Evolutionary conservation across 2,329 filamentous ascomycete species (phyloP), one percentile per base, ranked within the genome.

Genomic region (Botryotinia narcissicola): DNA sequence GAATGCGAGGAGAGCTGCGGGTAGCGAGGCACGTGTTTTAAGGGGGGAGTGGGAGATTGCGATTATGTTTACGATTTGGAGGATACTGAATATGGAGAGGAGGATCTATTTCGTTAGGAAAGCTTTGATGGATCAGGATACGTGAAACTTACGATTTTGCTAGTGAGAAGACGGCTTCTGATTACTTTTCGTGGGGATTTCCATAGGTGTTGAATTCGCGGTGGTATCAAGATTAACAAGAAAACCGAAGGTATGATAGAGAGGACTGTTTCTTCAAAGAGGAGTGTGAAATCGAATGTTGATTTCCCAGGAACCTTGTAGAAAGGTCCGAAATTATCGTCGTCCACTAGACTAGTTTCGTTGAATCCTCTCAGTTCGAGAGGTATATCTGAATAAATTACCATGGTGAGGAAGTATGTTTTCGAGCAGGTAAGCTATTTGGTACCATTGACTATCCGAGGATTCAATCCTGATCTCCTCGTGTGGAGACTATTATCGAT

Each of bases 221-320:
- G 12, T n/a, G 75, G 76, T 35, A 74, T 71, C 20, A 74, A 59
- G 29, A 78, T 54, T 48, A 80, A 57, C 18, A 80, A 71, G 8
- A 79, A 42, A 71, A 75, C 69, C 8, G 77, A 77, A 12, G 78
- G 78, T 42, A 63, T 48, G n/a, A 80, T 79, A 29, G 78, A 77
- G 25, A 80, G 63, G 16, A 79, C 78, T 16, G 77, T 74, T 66
- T 80, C 78, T 70, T 80, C 78, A 60, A 80, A 80, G 0, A 79
- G 63, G 29, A 80, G 74, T 54, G 78, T 79, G 73, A 80, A 80
- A 71, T 79, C 77, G 44, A 79, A 79, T 35, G 74, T 74, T 32
- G 20, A 29, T 46, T 40, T 67, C 37, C 62, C 42, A 12, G 70
- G 66, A 18, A 64, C 18, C 3, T 46, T 59, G 18, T 75, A 20